These are phyloP conservation scores for Teratosphaeria epicoccoides DNA, from an alignment of 2,329 filamentous ascomycete species.

Conservation along the genomic window DNA sequence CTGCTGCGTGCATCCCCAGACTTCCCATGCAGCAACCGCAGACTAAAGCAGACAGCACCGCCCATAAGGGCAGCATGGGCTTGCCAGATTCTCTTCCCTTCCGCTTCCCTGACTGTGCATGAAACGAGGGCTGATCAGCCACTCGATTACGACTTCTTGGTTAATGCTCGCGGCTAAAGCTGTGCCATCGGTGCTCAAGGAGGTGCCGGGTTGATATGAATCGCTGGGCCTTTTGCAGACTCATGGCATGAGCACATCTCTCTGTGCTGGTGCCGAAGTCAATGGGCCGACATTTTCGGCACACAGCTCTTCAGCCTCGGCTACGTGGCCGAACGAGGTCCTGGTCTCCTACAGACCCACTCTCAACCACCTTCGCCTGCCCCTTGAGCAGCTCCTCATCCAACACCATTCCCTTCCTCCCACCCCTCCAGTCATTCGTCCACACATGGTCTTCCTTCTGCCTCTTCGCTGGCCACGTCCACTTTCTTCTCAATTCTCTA, in stretches of 20 bases:
- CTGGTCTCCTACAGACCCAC: not conserved
- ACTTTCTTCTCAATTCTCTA: slow-evolving; percentile 51
- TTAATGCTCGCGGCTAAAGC: not conserved
- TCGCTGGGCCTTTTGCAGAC: not conserved
- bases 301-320: not conserved
- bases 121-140: not conserved
- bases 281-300: not conserved
- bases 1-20: no score
- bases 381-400: slow-evolving; percentile 26
- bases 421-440: slow-evolving; percentile 30
- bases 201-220: not conserved
- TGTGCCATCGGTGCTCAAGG: not conserved
- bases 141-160: not conserved
- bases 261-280: not conserved
- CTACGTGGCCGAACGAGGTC: no score
- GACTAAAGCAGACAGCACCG: not conserved
- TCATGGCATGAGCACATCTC: not conserved
- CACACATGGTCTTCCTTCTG: slow-evolving; percentile 24
- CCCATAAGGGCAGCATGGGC: not conserved
- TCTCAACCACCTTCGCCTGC: not conserved
- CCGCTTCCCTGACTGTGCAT: not conserved
- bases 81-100: not conserved
- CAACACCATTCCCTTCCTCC: slow-evolving; percentile 26
- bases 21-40: not conserved
- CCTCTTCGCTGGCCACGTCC: slow-evolving; percentile 40